Evolutionary conservation across 1,284 basidiomycete genomes (phyloP).

Genomic region (Porodaedalea pini): DNA sequence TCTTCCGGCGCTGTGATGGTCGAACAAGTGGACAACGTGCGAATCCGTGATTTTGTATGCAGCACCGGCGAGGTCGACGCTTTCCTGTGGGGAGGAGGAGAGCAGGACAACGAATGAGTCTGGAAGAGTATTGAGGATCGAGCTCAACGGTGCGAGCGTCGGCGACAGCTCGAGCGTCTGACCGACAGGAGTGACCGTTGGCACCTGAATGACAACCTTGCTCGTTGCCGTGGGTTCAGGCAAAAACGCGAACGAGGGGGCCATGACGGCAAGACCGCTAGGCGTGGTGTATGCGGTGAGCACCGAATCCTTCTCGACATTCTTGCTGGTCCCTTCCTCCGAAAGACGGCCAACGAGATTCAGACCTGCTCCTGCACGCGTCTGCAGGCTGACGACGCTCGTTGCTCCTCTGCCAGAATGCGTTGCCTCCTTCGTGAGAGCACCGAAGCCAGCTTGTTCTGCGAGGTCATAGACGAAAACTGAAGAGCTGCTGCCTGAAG

Average conservation of each 20-base stretch:
- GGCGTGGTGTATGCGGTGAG: constrained; percentile 78
- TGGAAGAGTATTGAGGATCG: constrained; percentile 58
- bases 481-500: constrained; percentile 51
- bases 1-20: constrained; percentile 66
- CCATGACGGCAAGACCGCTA: constrained; percentile 72
- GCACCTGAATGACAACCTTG: constrained; percentile 76
- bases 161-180: constrained; percentile 69
- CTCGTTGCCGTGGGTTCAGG: constrained; percentile 57
- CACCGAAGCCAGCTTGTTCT: constrained; percentile 74
- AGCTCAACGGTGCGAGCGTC: constrained; percentile 64
- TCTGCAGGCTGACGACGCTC: constrained; percentile 72
- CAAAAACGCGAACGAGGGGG: constrained; percentile 63
- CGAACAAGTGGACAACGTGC: constrained; percentile 78
- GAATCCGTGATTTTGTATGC: constrained; percentile 58
- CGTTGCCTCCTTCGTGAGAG: constrained; percentile 60
- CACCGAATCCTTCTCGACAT: constrained; percentile 51
- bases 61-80: constrained; percentile 66
- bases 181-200: constrained; percentile 62
- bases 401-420: constrained; percentile 40
- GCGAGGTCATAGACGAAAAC: constrained; percentile 82
- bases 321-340: constrained; percentile 68
- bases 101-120: constrained; percentile 73
- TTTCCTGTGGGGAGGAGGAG: constrained; percentile 78
- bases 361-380: constrained; percentile 83
- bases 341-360: constrained; percentile 79